Evolutionary conservation across 108 stramenopile genomes (phyloP), one percentile per base, ranked within the genome.

Genomic region (Nannochloropsis oceanica): DNA sequence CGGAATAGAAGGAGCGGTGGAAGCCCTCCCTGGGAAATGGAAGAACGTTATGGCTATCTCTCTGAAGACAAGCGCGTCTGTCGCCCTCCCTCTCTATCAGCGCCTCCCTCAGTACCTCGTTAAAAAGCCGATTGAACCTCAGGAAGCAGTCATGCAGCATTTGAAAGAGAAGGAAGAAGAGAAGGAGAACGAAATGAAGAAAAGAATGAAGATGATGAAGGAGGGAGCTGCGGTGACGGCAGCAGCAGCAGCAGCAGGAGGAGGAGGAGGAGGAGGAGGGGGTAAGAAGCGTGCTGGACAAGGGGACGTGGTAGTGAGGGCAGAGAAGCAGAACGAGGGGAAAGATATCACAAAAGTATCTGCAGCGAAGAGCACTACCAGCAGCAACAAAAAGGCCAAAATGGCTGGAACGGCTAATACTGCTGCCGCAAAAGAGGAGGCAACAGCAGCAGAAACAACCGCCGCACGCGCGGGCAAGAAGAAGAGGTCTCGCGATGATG

Each of bases 21-120:
- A 86, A 0, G 94, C 94, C 80, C 90, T 96, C 9, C 96, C 95
- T 42, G 90, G 93, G 18, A 92, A 93, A 84, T 97, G 96, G 96
- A 91, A 93, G 73, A 96, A 96, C 86, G 89, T 97, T 27, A 92
- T 92, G 82, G 89, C 92, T 26, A 95, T 97, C 86, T 84, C 90
- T 24, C 91, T 97, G 87, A 96, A 95, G 88, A 93, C 94, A 3
- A 88, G 94, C 9, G 44, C 91, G 11, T 93, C 93, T 81, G 90
- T 93, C 14, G 88, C 94, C 9, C 89, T 97, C 44, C 96, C 95
- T 20, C 85, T 97, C 8, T 97, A 97, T 89, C 93, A 92, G 80
- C 94, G 93, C 84, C 93, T 92, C 13, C 92, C 94, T 0, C 91
- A 93, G 80, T 92, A 94, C 79, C 83, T 96, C 79, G 82, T 85